Conservation (phyloP, 2,329 filamentous ascomycete genomes). For the Arthrobotrys sphaeroides region DNA sequence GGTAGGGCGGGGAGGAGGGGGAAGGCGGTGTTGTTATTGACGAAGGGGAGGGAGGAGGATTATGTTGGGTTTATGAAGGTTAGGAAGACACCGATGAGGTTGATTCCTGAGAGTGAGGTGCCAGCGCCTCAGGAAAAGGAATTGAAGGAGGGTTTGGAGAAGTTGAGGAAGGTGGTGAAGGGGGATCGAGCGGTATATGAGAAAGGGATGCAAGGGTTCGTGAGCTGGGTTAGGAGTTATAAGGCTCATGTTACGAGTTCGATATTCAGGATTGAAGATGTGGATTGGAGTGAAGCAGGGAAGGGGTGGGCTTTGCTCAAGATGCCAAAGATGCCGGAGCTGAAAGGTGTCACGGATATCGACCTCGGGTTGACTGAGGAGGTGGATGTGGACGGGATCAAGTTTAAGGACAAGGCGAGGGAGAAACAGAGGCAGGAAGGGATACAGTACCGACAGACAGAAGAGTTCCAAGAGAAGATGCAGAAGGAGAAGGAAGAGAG, state of each 20-base stretch:
- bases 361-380: conserved; percentile 72
- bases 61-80: conserved; percentile 88
- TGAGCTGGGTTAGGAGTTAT: conserved; percentile 92
- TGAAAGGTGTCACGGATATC: conserved; percentile 74
- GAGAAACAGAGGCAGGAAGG: conserved; percentile 73
- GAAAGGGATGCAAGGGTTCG: conserved; percentile 89
- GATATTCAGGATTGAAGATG: conserved; percentile 83
- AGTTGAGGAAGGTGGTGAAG: conserved; percentile 69
- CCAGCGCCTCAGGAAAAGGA: conserved; percentile 66
- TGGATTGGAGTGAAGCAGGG: conserved; percentile 85
- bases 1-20: conserved; percentile 91
- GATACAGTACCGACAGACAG: conserved; percentile 62
- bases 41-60: conserved; percentile 85
- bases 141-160: conserved; percentile 68
- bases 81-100: conserved; percentile 76
- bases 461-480: conserved; percentile 59
- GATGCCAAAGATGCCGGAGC: conserved; percentile 92
- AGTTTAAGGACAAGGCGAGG: conserved; percentile 76
- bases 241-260: conserved; percentile 88
- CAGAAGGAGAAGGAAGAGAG: conserved; percentile 61
- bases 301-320: conserved; percentile 85
- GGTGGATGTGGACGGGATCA: conserved; percentile 72
- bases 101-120: conserved; percentile 64
- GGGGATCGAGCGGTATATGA: conserved; percentile 77
- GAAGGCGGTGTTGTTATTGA: conserved; percentile 84